Base-by-base conservation (phyloP, 2,329 filamentous ascomycete species). In the Sclerotinia borealis region DNA sequence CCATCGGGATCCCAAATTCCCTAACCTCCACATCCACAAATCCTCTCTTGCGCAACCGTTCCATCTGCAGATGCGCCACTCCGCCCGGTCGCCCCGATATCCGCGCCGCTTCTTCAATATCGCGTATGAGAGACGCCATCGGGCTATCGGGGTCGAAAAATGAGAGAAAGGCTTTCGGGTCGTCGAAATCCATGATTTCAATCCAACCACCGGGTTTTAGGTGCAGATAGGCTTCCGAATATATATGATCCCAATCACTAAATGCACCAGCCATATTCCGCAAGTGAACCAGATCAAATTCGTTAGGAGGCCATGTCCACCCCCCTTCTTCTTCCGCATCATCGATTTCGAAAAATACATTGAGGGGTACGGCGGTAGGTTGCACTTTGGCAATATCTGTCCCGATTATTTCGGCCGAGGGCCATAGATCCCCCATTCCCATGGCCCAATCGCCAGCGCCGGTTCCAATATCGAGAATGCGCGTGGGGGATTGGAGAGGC, bases 271-370 rank as follows among this genome's bases (percentile, higher is more conserved):
- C 77, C 75, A 89, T 79, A 68, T 84, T 77, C 50, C 83, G 79
- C 2, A 83, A 79, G 73, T 87, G 85, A 63, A 89, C 80, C 64
- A 82, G 82, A 73, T 88, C 85, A 69, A 87, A 85, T 59, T 79
- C 76, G 62, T 79, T 69, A 80, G 67, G 79, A 70, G 69, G 84
- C 80, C 76, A 84, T 72, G 76, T 83, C 77, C 77, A 80, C 1
- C 76, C 72, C 22, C 74, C 76, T 79, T 73, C 70, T 59, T 72
- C 69, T 59, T 74, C 73, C 1, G 72, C 83, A 69, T 90, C 86
- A 70, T 89, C 86, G 52, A 89, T 81, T 56, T 87, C 79, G 69
- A 89, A 89, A 65, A 82, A 80, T 64, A 86, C 83, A 68, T 89
- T 90, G 22, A 79, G 76, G 0, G 85, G 85, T 2, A 86, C 80